Conservation (phyloP, 805 yeast species). For the Isabelozyma heimii region DNA sequence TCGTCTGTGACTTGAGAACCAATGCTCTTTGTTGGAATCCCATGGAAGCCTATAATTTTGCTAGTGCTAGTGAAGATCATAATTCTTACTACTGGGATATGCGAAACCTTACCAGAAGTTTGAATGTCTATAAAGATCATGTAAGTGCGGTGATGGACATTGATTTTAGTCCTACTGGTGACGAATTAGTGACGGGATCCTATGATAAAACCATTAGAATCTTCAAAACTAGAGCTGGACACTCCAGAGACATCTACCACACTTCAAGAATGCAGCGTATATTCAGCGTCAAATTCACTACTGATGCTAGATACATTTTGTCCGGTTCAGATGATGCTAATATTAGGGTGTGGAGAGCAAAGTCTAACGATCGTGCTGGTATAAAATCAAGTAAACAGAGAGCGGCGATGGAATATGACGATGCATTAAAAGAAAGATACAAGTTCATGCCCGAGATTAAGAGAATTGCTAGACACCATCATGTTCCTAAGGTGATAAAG, state of each 20-base stretch:
- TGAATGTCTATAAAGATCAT: conserved; percentile 90
- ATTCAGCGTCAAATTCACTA: conserved; percentile 76
- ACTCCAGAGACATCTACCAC: conserved; percentile 91
- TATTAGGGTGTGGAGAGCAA: conserved; percentile 88
- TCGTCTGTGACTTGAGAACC: conserved; percentile 76
- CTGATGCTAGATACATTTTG: conserved; percentile 83
- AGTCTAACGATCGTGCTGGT: conserved; percentile 79
- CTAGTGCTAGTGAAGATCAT: conserved; percentile 91
- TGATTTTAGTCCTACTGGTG: conserved; percentile 96
- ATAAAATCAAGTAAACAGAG: conserved; percentile 80
- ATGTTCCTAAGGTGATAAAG: conserved; percentile 82
- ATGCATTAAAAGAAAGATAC: conserved; percentile 86
- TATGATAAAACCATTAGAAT: conserved; percentile 92
- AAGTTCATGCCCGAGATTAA: conserved; percentile 95
- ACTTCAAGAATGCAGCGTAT: conserved; percentile 98
- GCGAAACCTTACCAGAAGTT: conserved; percentile 81
- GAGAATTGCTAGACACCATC: conserved; percentile 88
- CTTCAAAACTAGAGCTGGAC: conserved; percentile 75
- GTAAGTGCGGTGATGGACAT: conserved; percentile 93
- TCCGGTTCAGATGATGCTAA: conserved; percentile 97
- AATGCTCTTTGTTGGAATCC: conserved; percentile 96
- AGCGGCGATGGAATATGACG: conserved; percentile 84
- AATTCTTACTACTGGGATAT: conserved; percentile 94
- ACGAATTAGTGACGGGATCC: conserved; percentile 91
- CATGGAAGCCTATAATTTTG: conserved; percentile 93